Percentiles rank a stretch among this genome's conserved stretches.
Evolutionary conservation across 176 grass and related monocot genomes (phyloP).

Genomic region (Triticum monococcum): DNA sequence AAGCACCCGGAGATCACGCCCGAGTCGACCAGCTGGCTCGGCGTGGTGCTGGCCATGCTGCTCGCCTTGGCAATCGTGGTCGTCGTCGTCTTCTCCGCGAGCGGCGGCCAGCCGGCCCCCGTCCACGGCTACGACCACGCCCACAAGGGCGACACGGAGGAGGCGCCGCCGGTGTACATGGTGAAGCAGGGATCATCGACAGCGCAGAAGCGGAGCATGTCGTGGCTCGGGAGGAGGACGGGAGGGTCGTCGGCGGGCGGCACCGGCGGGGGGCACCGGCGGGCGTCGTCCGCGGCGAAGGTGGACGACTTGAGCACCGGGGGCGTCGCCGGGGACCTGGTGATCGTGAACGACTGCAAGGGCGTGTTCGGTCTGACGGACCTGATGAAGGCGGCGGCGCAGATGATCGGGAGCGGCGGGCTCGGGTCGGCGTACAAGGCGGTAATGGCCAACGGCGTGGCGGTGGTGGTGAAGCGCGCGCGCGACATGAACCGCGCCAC

Average conservation of each 20-base stretch:
- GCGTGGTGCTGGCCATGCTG: not conserved
- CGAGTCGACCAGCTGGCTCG: not conserved
- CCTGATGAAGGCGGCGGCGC: constrained; percentile 87
- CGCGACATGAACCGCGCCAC: constrained; percentile 74
- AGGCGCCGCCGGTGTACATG: constrained; percentile 45
- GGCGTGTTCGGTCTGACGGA: constrained; percentile 73
- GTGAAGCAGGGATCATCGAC: constrained; percentile 23
- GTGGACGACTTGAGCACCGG: constrained; percentile 19
- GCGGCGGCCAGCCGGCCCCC: not conserved
- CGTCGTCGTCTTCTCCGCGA: not conserved
- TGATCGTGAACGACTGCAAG: constrained; percentile 74
- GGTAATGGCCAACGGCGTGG: constrained; percentile 61
- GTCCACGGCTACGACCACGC: not conserved
- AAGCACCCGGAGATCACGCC: not conserved
- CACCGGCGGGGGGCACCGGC: constrained; percentile 8
- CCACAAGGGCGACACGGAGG: constrained; percentile 17
- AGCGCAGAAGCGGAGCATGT: constrained; percentile 30
- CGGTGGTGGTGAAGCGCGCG: constrained; percentile 71
- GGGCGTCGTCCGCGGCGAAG: not conserved
- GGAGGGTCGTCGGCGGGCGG: not conserved
- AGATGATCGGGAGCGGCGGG: constrained; percentile 68
- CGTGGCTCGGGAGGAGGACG: constrained; percentile 40
- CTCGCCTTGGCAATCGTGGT: constrained; percentile 16
- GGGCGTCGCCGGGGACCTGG: constrained; percentile 31
- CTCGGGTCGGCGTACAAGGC: constrained; percentile 84